Base-by-base conservation (phyloP, 257 asterid genomes). In the Mentha longifolia region DNA sequence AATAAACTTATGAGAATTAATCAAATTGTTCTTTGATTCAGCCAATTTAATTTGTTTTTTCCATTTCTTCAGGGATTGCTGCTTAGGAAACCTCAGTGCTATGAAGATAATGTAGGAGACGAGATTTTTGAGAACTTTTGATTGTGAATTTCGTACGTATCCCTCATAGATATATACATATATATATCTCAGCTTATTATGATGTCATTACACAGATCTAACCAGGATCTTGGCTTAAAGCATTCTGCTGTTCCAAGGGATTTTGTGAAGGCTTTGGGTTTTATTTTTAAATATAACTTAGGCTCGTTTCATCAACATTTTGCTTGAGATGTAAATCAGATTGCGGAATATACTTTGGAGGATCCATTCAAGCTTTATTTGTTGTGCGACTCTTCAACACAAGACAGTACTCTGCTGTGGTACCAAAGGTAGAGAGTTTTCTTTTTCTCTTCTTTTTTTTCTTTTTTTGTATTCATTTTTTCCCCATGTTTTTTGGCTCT, bases 21-120 rank as follows among this genome's bases (percentile, higher is more conserved):
- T 39, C 49, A 59, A 10, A 25, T 19, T 8, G 56, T 14, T 47
- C n/a, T 4, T 0, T 2, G 17, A 15, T 30, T 9, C 14, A 0
- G 35, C 58, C 15, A 37, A 17, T 56, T 50, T 46, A 49, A 39
- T 10, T 6, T 11, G 17, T 37, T 64, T n/a, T 69, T 22, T 79
- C 76, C 58, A 41, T 67, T 72, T 80, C 61, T 75, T 68, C 95
- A 90, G 97, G 97, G 66, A 85, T 90, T 79, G 92, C 97, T 84
- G 87, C 97, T 55, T 86, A 90, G 92, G 81, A 66, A 63, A 65
- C 72, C 60, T 82, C 75, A 72, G 79, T 72, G 65, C 41, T 81
- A 73, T 37, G 83, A 74, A 76, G 88, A 84, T 81, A 87, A 85
- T 78, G 82, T 87, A 85, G 90, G 85, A 82, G 87, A 82, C 71